phyloP scores from a whole-genome alignment of 768 basidiomycete genomes.

The Termitomyces sp. region DNA sequence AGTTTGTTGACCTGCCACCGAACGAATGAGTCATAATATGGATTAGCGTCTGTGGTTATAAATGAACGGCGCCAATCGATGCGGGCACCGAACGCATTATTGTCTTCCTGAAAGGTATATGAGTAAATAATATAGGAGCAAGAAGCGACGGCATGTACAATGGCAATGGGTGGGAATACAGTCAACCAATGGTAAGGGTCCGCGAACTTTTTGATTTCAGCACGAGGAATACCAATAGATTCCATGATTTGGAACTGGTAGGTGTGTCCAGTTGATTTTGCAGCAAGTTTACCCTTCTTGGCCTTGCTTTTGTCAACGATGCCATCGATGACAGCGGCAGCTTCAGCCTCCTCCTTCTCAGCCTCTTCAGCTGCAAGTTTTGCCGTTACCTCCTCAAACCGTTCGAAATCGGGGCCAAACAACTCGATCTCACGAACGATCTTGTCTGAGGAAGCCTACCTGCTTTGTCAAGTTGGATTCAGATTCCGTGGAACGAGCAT shows the following conservation, averaged over 20 bases:
- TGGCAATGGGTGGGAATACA: conserved; percentile 94
- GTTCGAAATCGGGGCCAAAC: conserved; percentile 88
- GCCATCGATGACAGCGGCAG: conserved; percentile 33
- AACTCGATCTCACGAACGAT: conserved; percentile 95
- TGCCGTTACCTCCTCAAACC: conserved; percentile 45
- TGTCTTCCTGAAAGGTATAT: conserved; percentile 41
- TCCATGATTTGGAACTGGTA: conserved; percentile 99
- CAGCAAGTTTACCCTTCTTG: conserved; percentile 92
- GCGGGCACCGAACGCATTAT: conserved; percentile 85
- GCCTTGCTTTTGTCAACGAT: conserved; percentile 64
- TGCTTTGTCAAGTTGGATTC: neutral
- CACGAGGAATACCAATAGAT: conserved; percentile 81
- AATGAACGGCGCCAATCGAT: conserved; percentile 97
- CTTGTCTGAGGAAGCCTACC: conserved; percentile 93
- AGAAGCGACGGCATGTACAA: neutral
- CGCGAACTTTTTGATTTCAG: conserved; percentile 93
- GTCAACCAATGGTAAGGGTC: conserved; percentile 92
- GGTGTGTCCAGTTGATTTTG: conserved; percentile 88
- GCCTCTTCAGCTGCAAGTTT: conserved; percentile 39
- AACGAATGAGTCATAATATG: conserved; percentile 95
- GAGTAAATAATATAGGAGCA: neutral
- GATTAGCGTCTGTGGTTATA: conserved; percentile 92
- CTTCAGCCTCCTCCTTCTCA: conserved; percentile 35
- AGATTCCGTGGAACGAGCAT: conserved; percentile 19
- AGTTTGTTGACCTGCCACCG: conserved; percentile 98